phyloP scores from a whole-genome alignment of 306 rosid genomes.

The Abrus pulchellus region DNA sequence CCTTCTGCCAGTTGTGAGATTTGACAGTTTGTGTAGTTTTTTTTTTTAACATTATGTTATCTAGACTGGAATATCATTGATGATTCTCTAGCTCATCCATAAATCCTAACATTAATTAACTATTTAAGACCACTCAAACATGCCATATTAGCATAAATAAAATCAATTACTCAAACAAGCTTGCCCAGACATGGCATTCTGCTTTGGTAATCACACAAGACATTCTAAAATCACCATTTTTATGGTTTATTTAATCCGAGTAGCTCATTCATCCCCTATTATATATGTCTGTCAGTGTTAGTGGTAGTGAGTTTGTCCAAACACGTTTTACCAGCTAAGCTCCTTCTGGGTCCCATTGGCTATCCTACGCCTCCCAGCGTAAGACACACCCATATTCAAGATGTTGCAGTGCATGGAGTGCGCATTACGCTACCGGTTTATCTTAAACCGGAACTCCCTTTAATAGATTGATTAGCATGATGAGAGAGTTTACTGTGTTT shows the following conservation, averaged over 20 bases:
- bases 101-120: neutral
- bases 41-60: neutral
- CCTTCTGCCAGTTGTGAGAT: neutral
- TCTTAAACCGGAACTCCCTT: slow-evolving; percentile 20
- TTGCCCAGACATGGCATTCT: neutral
- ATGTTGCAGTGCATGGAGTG: slow-evolving; percentile 46
- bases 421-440: slow-evolving; percentile 59
- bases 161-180: neutral
- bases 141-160: slow-evolving; percentile 3
- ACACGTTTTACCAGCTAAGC: slow-evolving; percentile 38
- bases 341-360: slow-evolving; percentile 25
- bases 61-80: neutral
- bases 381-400: slow-evolving; percentile 17
- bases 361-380: slow-evolving; percentile 45
- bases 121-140: neutral
- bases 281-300: neutral
- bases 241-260: too few species aligned
- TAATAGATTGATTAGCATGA: slow-evolving; percentile 16
- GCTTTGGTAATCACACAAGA: neutral
- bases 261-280: neutral
- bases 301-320: slow-evolving; percentile 17
- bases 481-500: slow-evolving; percentile 49
- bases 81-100: neutral
- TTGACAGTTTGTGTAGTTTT: neutral
- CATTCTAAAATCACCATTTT: slow-evolving; percentile 1